phyloP scores from a whole-genome alignment of 176 grass and related monocot genomes.

The Lolium perenne region DNA sequence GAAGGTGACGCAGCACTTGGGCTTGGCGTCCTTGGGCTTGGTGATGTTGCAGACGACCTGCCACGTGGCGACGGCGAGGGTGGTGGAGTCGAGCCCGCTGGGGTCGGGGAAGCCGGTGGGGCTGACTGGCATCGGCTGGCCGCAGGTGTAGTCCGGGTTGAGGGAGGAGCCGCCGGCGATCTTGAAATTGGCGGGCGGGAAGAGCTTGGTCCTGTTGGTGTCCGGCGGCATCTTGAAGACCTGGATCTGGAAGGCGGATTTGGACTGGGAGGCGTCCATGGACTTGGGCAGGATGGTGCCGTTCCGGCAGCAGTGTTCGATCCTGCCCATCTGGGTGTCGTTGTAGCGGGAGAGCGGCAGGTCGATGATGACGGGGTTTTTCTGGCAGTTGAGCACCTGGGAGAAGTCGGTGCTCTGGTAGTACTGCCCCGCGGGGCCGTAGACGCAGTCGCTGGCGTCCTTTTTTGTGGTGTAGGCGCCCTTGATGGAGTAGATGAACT shows the following conservation, averaged over 20 bases:
- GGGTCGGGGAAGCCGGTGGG: conserved; percentile 74
- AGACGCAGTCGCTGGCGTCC: conserved; percentile 72
- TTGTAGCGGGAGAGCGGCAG: conserved; percentile 76
- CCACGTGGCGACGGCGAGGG: conserved; percentile 61
- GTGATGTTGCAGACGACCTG: conserved; percentile 87
- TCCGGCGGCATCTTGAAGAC: conserved; percentile 96
- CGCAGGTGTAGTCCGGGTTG: conserved; percentile 78
- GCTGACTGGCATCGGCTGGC: conserved; percentile 60
- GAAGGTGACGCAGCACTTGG: conserved; percentile 95
- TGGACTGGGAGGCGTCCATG: conserved; percentile 81
- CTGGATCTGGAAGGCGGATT: conserved; percentile 93
- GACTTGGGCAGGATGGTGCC: conserved; percentile 83
- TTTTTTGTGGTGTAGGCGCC: conserved; percentile 62
- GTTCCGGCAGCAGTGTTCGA: conserved; percentile 85
- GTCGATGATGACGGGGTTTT: conserved; percentile 69
- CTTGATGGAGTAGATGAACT: conserved; percentile 86
- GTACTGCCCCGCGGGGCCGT: conserved; percentile 60
- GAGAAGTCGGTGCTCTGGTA: conserved; percentile 77
- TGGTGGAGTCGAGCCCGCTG: conserved; percentile 70
- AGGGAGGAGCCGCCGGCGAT: conserved; percentile 67
- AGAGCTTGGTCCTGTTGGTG: conserved; percentile 74
- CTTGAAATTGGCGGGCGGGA: conserved; percentile 73
- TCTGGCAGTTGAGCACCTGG: conserved; percentile 81
- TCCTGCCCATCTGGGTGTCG: conserved; percentile 68
- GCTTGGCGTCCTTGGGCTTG: conserved; percentile 52